These are phyloP conservation scores for Porcisia hertigi DNA, from an alignment of 208 protist genomes.

Conservation along the genomic window DNA sequence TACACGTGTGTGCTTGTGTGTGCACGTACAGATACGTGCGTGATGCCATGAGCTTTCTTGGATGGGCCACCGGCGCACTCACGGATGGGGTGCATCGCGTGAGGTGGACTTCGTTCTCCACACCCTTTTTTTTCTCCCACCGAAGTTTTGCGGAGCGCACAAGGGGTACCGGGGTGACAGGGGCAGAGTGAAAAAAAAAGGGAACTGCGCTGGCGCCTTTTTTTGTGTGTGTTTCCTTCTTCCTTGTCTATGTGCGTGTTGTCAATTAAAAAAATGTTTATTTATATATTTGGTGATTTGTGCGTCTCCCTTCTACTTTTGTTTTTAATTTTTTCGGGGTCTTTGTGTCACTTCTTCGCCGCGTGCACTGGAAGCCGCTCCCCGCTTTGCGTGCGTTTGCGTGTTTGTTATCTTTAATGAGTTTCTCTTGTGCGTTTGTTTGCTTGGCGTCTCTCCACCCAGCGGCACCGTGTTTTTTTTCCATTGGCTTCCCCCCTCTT, in stretches of 20 bases:
- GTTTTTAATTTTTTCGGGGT: neutral
- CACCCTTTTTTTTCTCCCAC: neutral
- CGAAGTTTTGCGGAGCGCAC: neutral
- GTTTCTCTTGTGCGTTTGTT: neutral
- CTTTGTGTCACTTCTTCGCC: neutral
- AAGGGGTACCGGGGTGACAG: neutral
- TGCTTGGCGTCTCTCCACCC: slow-evolving; percentile 5
- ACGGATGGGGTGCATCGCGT: neutral
- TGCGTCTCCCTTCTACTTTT: neutral
- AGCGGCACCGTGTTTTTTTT: slow-evolving; percentile 6
- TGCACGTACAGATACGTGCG: neutral
- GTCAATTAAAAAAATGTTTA: neutral
- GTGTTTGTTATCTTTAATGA: slow-evolving; percentile 2
- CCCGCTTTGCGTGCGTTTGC: slow-evolving; percentile 7
- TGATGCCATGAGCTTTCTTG: neutral
- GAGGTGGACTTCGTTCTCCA: neutral
- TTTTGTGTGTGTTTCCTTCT: neutral
- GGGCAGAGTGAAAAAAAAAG: neutral
- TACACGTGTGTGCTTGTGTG: neutral
- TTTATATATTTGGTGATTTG: slow-evolving; percentile 2
- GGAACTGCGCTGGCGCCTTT: neutral
- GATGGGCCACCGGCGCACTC: neutral
- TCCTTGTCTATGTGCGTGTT: slow-evolving; percentile 13
- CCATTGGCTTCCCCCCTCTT: neutral
- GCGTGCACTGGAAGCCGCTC: slow-evolving; percentile 5